A percentile compares a stretch with the other conserved stretches of the same genome.
Evolutionary conservation across 2,329 filamentous ascomycete genomes (phyloP).

Genomic region (Emergomyces africanus): DNA sequence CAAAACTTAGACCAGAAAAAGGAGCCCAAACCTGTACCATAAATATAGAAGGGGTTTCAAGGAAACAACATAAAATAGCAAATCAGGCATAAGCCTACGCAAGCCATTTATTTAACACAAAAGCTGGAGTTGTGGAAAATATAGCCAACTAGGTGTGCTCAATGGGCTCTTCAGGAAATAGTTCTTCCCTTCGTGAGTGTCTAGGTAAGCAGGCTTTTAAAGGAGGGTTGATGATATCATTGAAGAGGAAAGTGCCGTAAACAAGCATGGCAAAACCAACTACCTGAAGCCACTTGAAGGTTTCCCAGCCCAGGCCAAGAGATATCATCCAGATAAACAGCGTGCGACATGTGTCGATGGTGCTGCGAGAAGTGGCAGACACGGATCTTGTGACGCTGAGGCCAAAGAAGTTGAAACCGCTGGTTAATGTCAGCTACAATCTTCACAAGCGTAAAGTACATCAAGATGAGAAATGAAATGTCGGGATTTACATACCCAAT

Average conservation of each 20-base stretch:
- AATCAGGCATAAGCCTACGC: background rate
- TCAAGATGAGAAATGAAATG: background rate
- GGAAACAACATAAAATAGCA: background rate
- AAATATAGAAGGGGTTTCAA: background rate
- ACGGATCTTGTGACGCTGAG: conserved; percentile 82
- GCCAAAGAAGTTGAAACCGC: conserved; percentile 98
- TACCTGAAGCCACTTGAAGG: conserved; percentile 95
- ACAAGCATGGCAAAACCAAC: conserved; percentile 77
- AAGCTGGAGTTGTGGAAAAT: background rate
- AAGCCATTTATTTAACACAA: background rate
- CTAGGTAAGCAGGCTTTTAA: conserved; percentile 52
- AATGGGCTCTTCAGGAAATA: conserved; percentile 72
- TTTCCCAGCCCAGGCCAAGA: conserved; percentile 87
- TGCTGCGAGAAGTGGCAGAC: conserved; percentile 84
- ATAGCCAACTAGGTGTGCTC: conserved; percentile 45
- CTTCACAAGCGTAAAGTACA: conserved; percentile 4
- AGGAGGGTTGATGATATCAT: conserved; percentile 79
- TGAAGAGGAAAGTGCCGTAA: conserved; percentile 94
- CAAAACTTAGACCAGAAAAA: background rate
- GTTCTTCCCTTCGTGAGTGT: conserved; percentile 25
- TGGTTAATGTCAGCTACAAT: conserved; percentile 23
- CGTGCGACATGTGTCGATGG: conserved; percentile 93
- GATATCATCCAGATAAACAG: conserved; percentile 98
- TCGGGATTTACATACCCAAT: conserved; percentile 58
- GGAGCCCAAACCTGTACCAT: background rate